These are phyloP conservation scores for Phytopythium sindhum DNA, from an alignment of 352 stramenopile species.

Conservation along the genomic window DNA sequence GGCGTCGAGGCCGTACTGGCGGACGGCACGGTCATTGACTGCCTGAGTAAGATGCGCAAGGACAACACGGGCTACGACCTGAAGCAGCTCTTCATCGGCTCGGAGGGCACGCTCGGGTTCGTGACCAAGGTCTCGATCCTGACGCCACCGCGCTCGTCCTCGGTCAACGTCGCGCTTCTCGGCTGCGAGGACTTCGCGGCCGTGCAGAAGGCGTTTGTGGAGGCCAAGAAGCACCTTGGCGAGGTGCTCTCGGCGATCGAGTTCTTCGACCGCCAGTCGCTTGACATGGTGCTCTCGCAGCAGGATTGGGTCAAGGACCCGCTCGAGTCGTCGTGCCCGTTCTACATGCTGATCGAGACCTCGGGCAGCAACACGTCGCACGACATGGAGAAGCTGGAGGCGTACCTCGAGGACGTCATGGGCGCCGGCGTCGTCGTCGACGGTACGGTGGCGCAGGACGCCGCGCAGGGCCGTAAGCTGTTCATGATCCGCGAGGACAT, in stretches of 20 bases:
- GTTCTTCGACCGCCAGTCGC: slow-evolving; percentile 91
- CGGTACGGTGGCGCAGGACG: slow-evolving; percentile 92
- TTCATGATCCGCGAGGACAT: slow-evolving; percentile 96
- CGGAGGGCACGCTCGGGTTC: slow-evolving; percentile 95
- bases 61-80: slow-evolving; percentile 98
- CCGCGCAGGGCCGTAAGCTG: slow-evolving; percentile 86
- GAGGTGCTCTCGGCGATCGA: slow-evolving; percentile 96
- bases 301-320: slow-evolving; percentile 73
- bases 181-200: slow-evolving; percentile 87
- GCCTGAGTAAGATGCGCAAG: slow-evolving; percentile 93
- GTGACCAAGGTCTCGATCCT: slow-evolving; percentile 91
- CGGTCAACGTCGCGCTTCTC: slow-evolving; percentile 89
- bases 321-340: slow-evolving; percentile 61
- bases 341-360: slow-evolving; percentile 96
- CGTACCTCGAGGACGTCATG: slow-evolving; percentile 79
- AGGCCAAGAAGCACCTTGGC: slow-evolving; percentile 86
- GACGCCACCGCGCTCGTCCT: slow-evolving; percentile 61
- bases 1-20: slow-evolving; percentile 94
- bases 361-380: slow-evolving; percentile 89
- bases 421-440: slow-evolving; percentile 76
- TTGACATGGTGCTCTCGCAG: slow-evolving; percentile 84
- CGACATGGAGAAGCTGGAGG: slow-evolving; percentile 91
- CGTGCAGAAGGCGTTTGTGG: slow-evolving; percentile 75
- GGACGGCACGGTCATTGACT: slow-evolving; percentile 89
- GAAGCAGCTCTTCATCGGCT: slow-evolving; percentile 96